Base-by-base conservation (phyloP, 192 early-diverging fungal genomes). In the Entomortierella chlamydospora region DNA sequence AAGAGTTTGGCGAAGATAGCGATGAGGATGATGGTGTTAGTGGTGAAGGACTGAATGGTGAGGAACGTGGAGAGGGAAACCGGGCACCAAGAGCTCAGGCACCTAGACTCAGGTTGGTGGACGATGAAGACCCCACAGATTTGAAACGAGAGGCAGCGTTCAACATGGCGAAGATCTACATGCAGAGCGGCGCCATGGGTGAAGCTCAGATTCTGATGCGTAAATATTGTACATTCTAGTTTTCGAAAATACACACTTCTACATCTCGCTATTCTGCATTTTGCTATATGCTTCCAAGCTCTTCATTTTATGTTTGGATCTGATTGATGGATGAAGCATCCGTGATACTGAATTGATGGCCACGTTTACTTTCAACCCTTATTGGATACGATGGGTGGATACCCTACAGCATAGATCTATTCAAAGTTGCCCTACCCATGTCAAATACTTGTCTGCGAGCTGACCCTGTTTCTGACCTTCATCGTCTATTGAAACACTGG, bases 101-200 rank as follows among this genome's bases (percentile, higher is more conserved):
- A 8, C 25, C 68, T 5, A 47, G 56, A 25, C 45, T 57, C 5
- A 62, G 52, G 29, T 13, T 52, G 42, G 34, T 11, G 4, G 53
- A 67, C 12, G 70, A 80, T n/a, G 85, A 91, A 15, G 85, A 86
- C 53, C 57, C 65, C 13, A 88, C 83, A 29, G 84, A 90, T 41
- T 59, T 96, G 53, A 88, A 83, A 60, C 60, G 86, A 28, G 97
- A 99, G 72, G 93, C 94, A 0, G 98, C 97, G 26, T 98, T 97
- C 80, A 99, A 99, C 65, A 80, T 98, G 60, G 87, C 92, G 45
- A 68, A 87, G 34, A 94, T 99, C 25, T 97, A 95, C 62, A 67
- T 92, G 30, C 63, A 83, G 29, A 93, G 88, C 41, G 97, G 97
- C 4, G 88, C 93, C 9, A 66, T 85, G 57, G 87, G 81, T 15